Base-by-base conservation (phyloP, 2,329 filamentous ascomycete species). In the Bipolaris oryzae region DNA sequence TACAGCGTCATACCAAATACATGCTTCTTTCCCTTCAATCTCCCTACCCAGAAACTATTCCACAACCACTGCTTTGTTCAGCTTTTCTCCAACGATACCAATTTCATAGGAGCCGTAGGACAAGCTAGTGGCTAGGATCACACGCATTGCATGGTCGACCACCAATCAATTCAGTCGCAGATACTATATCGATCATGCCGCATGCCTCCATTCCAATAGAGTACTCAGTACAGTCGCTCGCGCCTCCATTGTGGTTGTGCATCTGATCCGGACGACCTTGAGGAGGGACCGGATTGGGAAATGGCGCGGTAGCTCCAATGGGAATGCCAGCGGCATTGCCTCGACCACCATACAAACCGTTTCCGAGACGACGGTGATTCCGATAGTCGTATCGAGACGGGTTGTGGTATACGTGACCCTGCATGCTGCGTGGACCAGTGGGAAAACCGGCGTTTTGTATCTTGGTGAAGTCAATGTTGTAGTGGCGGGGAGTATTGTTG, bases 291-390 rank as follows among this genome's bases (percentile, higher is more conserved):
- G 73, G 71, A 20, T 60, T 54, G 1, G 74, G 74, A 34, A 76
- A 76, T 2, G 72, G 72, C 4, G 58, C 60, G 0, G 70, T 74
- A 1, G 63, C 66, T n/a, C 70, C 61, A 20, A 76, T 60, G 3
- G 73, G 73, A 6, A 75, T 52, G 13, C 71, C 72, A 7, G 38
- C 57, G 55, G 53, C 39, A 10, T 42, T 57, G 45, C 55, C 45
- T 7, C 55, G 50, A 39, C 55, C 55, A 16, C 55, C 50, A 34
- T 71, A 71, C 2, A 72, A 56, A 10, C 70, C 71, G 33, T 71
- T 73, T n/a, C 57, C 64, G 42, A 46, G 21, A 4, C 50, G 18
- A 18, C 50, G 50, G 16, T 42, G 33, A 28, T 52, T 53, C 7
- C 55, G 50, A 21, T 57, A 28, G 3, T 28, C 25, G 15, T 49